Evolutionary conservation across 2,329 filamentous ascomycete genomes (phyloP).

Genomic region (Epichloe glyceriae): DNA sequence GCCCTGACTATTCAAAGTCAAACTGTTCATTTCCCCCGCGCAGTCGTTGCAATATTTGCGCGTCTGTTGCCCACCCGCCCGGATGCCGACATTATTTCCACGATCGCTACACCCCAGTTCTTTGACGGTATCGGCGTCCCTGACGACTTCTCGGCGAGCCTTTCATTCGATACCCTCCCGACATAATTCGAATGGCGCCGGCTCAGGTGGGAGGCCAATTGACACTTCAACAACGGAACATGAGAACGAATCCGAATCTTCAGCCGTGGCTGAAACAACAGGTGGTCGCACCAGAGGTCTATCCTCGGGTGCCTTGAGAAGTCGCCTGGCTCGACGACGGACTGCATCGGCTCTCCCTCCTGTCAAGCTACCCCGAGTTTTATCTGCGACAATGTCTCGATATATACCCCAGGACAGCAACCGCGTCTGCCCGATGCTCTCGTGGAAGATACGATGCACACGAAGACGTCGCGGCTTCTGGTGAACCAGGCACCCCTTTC

Average conservation of each 20-base stretch:
- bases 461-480: conserved; percentile 19
- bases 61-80: conserved; percentile 11
- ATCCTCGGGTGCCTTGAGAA: conserved; percentile 15
- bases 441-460: conserved; percentile 18
- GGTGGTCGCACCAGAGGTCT: conserved; percentile 16
- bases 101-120: conserved; percentile 16
- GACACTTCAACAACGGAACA: conserved; percentile 15
- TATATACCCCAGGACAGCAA: conserved; percentile 13
- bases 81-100: conserved; percentile 19
- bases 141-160: conserved; percentile 9
- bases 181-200: conserved; percentile 8
- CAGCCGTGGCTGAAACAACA: conserved; percentile 15
- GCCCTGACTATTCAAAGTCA: background rate
- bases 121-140: conserved; percentile 13
- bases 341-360: conserved; percentile 32
- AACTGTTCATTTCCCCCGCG: background rate
- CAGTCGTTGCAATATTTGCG: background rate
- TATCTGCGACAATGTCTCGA: conserved; percentile 33
- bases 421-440: conserved; percentile 20
- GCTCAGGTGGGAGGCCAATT: conserved; percentile 15
- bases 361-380: conserved; percentile 46
- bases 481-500: conserved; percentile 12
- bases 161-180: conserved; percentile 12
- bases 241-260: conserved; percentile 16
- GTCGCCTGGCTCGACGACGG: conserved; percentile 19